Conservation (phyloP, 2,329 filamentous ascomycete genomes). For the Hypoxylon sp. region DNA sequence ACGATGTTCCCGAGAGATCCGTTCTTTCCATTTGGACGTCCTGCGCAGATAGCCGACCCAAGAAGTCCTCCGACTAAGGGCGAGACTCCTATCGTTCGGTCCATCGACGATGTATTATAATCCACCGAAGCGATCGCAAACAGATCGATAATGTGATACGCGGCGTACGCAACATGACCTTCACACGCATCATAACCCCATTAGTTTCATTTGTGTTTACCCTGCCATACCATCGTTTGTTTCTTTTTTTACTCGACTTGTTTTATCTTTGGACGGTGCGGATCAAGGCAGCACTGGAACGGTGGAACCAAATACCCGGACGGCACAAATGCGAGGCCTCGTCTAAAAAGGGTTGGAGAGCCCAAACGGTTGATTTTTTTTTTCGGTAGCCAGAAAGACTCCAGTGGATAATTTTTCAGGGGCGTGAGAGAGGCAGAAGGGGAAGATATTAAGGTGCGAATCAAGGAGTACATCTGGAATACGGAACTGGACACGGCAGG, state of each 20-base stretch:
- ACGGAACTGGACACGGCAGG: constrained; percentile 32
- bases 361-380: constrained; percentile 36
- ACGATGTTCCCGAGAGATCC: constrained; percentile 69
- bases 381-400: constrained; percentile 38
- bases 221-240: constrained; percentile 44
- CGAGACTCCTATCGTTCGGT: constrained; percentile 81
- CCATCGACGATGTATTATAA: constrained; percentile 83
- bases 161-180: constrained; percentile 37
- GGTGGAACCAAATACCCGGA: constrained; percentile 53
- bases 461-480: constrained; percentile 29
- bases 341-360: constrained; percentile 33
- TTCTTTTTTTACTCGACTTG: constrained; percentile 37
- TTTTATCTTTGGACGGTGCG: constrained; percentile 43
- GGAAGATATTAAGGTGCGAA: constrained; percentile 23
- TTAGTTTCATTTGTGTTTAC: constrained; percentile 40
- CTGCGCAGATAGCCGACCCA: constrained; percentile 72
- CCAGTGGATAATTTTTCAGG: constrained; percentile 48
- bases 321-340: constrained; percentile 46
- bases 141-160: constrained; percentile 30
- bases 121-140: constrained; percentile 5
- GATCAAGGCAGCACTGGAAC: constrained; percentile 48
- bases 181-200: constrained; percentile 24
- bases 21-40: constrained; percentile 67
- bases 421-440: constrained; percentile 24
- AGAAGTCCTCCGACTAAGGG: constrained; percentile 82